Base-by-base conservation (phyloP, 2,329 filamentous ascomycete genomes). In the Talaromyces sp. region DNA sequence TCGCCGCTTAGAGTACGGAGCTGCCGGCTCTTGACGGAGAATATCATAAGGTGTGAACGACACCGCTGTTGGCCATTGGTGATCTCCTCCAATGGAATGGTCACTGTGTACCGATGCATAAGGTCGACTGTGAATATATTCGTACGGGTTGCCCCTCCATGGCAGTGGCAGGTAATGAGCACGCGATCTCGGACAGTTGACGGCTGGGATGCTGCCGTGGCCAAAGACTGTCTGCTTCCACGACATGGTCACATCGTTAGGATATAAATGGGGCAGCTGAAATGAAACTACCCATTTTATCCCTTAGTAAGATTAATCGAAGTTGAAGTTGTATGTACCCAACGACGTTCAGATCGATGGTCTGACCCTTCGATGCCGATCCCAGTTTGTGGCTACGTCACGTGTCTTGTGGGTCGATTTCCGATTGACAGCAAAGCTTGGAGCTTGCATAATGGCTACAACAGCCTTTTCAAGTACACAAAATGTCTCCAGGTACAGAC, bases 41-140 rank as follows among this genome's bases (percentile, higher is more conserved):
- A 99, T 91, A 73, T 98, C 91, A 80, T 99, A 98, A 0, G 95
- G 95, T 0, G 93, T 94, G 62, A 78, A 77, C 3, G 73, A 71
- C 16, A 75, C 68, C 54, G 78, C 78, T 16, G 79, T 80, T 50
- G 82, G 80, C 80, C 80, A 81, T 13, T 45, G 39, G 31, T 72
- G 69, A 27, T 77, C 70, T 19, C 75, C 72, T 65, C 65, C 64
- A 39, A 75, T 73, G 16, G 75, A 68, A 45, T 71, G 63, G 5
- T 71, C 70, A 41, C 54, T 31, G 45, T 58, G 35, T 60, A 76
- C 70, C 16, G 75, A 78, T 45, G 76, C 77, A 70, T 77, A 76
- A 27, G 69, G 71, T 67, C 70, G 69, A 52, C n/a, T 59, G 45
- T 62, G 39, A 7, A 24, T 39, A 37, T 45, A 24, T 31, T 62